These are phyloP conservation scores for Plantago coronopus DNA, from an alignment of 305 asterid species.

Conservation along the genomic window DNA sequence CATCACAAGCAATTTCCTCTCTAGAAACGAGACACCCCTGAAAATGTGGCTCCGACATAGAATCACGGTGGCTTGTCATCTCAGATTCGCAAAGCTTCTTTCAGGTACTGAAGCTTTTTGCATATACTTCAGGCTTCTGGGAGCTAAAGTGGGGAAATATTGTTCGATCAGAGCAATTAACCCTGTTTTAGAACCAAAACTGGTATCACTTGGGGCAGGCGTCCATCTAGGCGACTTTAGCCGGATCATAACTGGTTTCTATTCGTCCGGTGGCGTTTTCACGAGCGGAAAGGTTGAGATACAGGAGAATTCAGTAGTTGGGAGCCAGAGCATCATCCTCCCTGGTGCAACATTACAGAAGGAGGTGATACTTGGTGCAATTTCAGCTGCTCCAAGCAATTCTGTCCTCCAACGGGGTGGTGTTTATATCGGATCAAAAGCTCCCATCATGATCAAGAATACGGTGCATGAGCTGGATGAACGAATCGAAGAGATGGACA, in stretches of 20 bases:
- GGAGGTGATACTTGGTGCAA: conserved; percentile 80
- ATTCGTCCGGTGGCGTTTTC: conserved; percentile 44
- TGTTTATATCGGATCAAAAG: conserved; percentile 71
- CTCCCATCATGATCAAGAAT: conserved; percentile 73
- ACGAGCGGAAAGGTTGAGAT: conserved; percentile 48
- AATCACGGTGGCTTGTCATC: conserved; percentile 53
- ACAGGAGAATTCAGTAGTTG: conserved; percentile 59
- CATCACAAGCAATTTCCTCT: conserved; percentile 28
- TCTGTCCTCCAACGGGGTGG: conserved; percentile 71
- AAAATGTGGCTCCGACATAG: conserved; percentile 62
- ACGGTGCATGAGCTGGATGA: conserved; percentile 61
- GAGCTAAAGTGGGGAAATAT: conserved; percentile 62
- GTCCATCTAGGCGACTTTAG: conserved; percentile 90
- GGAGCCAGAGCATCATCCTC: conserved; percentile 78
- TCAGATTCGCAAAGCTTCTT: conserved; percentile 74
- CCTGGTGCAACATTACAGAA: conserved; percentile 61
- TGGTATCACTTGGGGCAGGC: conserved; percentile 60
- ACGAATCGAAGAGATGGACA: conserved; percentile 79
- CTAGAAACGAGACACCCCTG: conserved; percentile 32
- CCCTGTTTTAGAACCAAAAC: conserved; percentile 57
- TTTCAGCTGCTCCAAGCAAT: conserved; percentile 64
- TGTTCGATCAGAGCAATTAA: conserved; percentile 89
- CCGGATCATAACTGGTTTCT: conserved; percentile 59
- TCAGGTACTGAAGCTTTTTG: conserved; percentile 92
- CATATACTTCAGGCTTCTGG: conserved; percentile 63